These are phyloP conservation scores for Teunomyces stri DNA, from an alignment of 805 yeast genomes.

Conservation along the genomic window DNA sequence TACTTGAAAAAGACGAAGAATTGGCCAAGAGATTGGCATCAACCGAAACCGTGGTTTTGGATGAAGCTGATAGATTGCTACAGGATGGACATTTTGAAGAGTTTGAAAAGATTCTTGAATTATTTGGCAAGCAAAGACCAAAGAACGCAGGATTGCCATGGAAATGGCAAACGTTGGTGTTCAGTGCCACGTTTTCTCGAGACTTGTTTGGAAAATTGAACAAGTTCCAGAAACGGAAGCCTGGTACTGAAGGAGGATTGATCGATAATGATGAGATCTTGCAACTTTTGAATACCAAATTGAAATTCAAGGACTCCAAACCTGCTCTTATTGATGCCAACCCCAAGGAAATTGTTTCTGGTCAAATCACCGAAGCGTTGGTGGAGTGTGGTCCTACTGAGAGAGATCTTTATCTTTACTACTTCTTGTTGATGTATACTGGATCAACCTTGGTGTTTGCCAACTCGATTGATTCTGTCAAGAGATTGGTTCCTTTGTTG, in stretches of 20 bases:
- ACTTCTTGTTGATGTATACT: constrained; percentile 80
- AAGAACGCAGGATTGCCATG: constrained; percentile 30
- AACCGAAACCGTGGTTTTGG: constrained; percentile 63
- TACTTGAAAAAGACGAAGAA: constrained; percentile 61
- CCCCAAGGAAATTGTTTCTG: constrained; percentile 77
- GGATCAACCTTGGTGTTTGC: constrained; percentile 90
- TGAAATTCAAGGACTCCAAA: constrained; percentile 62
- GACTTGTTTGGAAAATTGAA: constrained; percentile 77
- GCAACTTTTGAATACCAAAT: constrained; percentile 61
- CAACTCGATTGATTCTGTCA: constrained; percentile 93
- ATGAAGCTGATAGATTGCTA: constrained; percentile 92
- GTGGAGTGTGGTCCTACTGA: constrained; percentile 90
- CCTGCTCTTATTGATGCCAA: constrained; percentile 82
- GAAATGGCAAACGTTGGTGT: constrained; percentile 84
- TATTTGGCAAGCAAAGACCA: constrained; percentile 53
- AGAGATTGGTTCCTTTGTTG: constrained; percentile 74
- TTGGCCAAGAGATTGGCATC: constrained; percentile 40
- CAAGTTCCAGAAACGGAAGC: constrained; percentile 22
- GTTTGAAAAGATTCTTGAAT: constrained; percentile 73
- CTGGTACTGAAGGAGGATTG: constrained; percentile 26
- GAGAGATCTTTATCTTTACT: constrained; percentile 86
- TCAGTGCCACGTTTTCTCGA: constrained; percentile 88
- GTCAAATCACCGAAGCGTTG: constrained; percentile 75
- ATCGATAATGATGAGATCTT: constrained; percentile 60
- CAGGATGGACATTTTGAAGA: constrained; percentile 98